Evolutionary conservation across 2,329 filamentous ascomycete species (phyloP).

Genomic region (Lachnellula cervina): DNA sequence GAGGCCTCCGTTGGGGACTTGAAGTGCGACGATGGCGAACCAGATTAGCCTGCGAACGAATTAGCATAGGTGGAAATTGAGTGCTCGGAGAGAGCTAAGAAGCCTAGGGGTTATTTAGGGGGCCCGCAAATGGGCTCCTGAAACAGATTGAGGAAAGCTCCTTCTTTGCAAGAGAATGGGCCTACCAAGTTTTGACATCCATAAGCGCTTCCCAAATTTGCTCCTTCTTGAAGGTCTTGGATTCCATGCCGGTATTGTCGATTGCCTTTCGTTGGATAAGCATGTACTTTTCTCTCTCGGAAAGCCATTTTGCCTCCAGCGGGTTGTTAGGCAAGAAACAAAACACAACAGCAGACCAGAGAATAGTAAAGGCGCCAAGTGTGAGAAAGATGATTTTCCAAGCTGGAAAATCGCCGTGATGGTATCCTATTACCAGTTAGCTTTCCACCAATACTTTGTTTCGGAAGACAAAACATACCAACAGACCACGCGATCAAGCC

Average conservation of each 20-base stretch:
- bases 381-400: conserved; percentile 30
- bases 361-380: conserved; percentile 20
- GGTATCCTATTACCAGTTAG: conserved; percentile 8
- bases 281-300: conserved; percentile 37
- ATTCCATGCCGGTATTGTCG: conserved; percentile 11
- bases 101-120: too few species aligned
- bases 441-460: neutral
- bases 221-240: conserved; percentile 8
- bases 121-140: too few species aligned
- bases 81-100: too few species aligned
- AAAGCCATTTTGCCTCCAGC: conserved; percentile 38
- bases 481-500: conserved; percentile 24
- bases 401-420: conserved; percentile 17
- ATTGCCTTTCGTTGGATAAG: conserved; percentile 31
- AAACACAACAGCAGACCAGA: conserved; percentile 22
- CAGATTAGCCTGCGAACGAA: neutral
- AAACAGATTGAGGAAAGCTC: too few species aligned
- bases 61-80: too few species aligned
- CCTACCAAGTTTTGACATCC: conserved; percentile 34
- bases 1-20: conserved; percentile 49
- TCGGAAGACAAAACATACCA: conserved; percentile 1
- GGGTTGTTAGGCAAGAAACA: conserved; percentile 40
- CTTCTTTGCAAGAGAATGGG: neutral
- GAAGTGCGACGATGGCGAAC: conserved; percentile 3
- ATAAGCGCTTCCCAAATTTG: conserved; percentile 36